Evolutionary conservation across 2,329 filamentous ascomycete genomes (phyloP).

Genomic region (Xylariaceae sp.): DNA sequence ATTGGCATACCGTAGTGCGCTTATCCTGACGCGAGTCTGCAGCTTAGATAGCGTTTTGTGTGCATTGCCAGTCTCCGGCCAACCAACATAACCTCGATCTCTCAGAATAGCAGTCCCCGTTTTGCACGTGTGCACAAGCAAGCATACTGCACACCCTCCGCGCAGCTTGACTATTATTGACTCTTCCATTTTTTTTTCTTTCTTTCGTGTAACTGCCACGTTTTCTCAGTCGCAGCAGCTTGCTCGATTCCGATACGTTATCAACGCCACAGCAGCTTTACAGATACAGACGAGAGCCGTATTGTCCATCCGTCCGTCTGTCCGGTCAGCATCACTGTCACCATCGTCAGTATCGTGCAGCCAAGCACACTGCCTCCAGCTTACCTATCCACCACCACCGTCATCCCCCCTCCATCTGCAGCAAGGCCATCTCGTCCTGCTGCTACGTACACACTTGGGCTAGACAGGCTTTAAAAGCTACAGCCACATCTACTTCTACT

Average conservation of each 20-base stretch:
- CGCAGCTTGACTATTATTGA: constrained; percentile 3
- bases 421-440: constrained; percentile 35
- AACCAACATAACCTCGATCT: constrained; percentile 1
- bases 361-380: constrained; percentile 1
- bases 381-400: constrained; percentile 3
- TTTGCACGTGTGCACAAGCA: constrained; percentile 10
- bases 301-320: background rate
- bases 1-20: constrained; percentile 10
- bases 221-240: constrained; percentile 16
- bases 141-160: background rate
- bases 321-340: background rate
- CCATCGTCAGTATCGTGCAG: background rate
- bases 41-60: constrained; percentile 7
- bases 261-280: background rate
- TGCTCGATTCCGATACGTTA: background rate
- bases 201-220: constrained; percentile 21
- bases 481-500: constrained; percentile 4
- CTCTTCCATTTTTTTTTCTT: constrained; percentile 14
- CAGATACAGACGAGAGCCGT: background rate
- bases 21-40: constrained; percentile 10
- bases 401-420: too few relatives aligned
- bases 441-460: background rate
- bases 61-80: constrained; percentile 18
- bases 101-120: constrained; percentile 10
- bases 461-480: background rate